Conservation (phyloP, 2,329 filamentous ascomycete genomes). For the Xylaria digitata region DNA sequence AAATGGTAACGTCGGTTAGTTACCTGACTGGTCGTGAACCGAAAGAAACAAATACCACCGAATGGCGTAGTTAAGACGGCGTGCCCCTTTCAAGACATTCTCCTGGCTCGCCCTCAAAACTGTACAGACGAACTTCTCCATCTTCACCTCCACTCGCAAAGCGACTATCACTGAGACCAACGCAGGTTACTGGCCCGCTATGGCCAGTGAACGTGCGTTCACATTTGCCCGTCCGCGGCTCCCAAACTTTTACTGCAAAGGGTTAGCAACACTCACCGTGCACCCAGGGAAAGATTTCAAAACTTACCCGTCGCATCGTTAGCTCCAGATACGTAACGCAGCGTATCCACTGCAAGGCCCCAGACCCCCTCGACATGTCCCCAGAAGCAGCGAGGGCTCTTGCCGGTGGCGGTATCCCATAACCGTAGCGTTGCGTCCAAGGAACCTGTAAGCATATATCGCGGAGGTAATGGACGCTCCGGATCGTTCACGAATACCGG, state of each 20-base stretch:
- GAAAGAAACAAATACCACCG: constrained; percentile 17
- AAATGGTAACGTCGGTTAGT: constrained; percentile 6
- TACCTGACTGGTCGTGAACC: constrained; percentile 2
- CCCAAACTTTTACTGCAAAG: constrained; percentile 84
- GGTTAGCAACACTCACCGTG: constrained; percentile 21
- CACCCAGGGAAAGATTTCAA: background rate
- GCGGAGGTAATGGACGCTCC: constrained; percentile 78
- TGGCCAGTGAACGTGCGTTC: constrained; percentile 94
- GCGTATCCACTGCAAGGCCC: constrained; percentile 88
- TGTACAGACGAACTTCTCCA: constrained; percentile 87
- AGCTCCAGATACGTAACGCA: constrained; percentile 87
- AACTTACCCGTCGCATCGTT: constrained; percentile 78
- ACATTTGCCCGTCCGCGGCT: constrained; percentile 88
- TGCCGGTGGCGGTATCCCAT: constrained; percentile 87
- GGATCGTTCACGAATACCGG: constrained; percentile 70
- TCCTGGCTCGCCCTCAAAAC: constrained; percentile 68
- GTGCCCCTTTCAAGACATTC: constrained; percentile 63
- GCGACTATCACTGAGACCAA: constrained; percentile 87
- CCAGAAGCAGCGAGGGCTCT: constrained; percentile 91
- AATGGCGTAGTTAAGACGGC: constrained; percentile 55
- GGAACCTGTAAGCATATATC: constrained; percentile 93
- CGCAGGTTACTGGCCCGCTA: constrained; percentile 89
- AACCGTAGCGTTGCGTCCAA: constrained; percentile 91
- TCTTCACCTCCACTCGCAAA: constrained; percentile 95
- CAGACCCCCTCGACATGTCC: constrained; percentile 97